Percentiles rank a stretch among this genome's conserved stretches.
These are phyloP conservation scores for Pseudogymnoascus sp. DNA, from an alignment of 2,329 filamentous ascomycete species.

Conservation along the genomic window DNA sequence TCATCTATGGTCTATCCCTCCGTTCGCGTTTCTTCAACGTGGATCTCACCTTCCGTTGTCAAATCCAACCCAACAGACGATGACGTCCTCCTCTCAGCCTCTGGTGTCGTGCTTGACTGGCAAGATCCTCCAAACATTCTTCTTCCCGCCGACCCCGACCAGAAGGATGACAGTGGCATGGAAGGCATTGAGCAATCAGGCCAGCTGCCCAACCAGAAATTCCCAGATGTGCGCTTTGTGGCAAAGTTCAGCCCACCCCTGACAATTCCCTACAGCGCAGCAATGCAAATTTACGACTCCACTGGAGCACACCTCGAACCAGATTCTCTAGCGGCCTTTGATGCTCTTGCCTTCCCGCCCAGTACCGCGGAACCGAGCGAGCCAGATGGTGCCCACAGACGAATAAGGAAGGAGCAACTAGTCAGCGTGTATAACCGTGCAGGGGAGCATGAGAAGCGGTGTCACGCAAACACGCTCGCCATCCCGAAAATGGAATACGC, in stretches of 20 bases:
- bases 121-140: slow-evolving; percentile 61
- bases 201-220: slow-evolving; percentile 40
- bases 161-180: slow-evolving; percentile 44
- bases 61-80: slow-evolving; percentile 44
- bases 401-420: neutral
- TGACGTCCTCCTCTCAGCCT: slow-evolving; percentile 29
- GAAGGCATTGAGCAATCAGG: slow-evolving; percentile 42
- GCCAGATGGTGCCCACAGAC: slow-evolving; percentile 16
- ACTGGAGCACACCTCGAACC: slow-evolving; percentile 52
- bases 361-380: slow-evolving; percentile 22
- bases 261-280: slow-evolving; percentile 57
- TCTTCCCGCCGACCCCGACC: slow-evolving; percentile 38
- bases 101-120: slow-evolving; percentile 53
- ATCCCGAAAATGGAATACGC: slow-evolving; percentile 69
- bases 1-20: slow-evolving; percentile 44
- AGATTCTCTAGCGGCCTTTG: slow-evolving; percentile 38
- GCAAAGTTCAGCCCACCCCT: slow-evolving; percentile 69
- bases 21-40: slow-evolving; percentile 63
- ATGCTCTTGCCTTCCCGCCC: slow-evolving; percentile 45
- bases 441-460: neutral
- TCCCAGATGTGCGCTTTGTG: slow-evolving; percentile 67
- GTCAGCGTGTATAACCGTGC: neutral
- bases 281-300: slow-evolving; percentile 53
- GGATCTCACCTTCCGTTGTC: slow-evolving; percentile 62
- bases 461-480: slow-evolving; percentile 52